These are phyloP conservation scores for Acacia acuminata DNA, from an alignment of 306 rosid genomes.

Conservation along the genomic window DNA sequence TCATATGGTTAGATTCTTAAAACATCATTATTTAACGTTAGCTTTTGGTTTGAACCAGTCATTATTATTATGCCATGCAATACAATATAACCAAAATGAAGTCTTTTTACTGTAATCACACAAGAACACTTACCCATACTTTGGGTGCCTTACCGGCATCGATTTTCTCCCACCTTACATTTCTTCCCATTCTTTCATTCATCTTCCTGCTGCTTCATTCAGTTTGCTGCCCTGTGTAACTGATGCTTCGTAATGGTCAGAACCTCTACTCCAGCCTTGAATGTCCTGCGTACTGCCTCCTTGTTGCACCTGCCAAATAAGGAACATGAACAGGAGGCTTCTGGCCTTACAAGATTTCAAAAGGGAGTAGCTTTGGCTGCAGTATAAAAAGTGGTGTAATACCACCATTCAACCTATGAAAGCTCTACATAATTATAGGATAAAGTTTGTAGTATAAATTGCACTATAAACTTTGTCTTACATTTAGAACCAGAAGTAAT, in stretches of 20 bases:
- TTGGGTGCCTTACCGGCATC: not conserved
- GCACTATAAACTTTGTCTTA: too few species aligned
- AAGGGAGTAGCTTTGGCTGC: not conserved
- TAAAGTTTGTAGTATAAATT: too few species aligned
- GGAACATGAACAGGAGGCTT: not conserved
- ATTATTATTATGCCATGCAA: not conserved
- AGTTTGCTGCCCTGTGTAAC: not conserved
- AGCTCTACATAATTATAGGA: not conserved
- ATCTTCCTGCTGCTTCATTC: not conserved
- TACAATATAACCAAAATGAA: not conserved
- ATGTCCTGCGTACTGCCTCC: not conserved
- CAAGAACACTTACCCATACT: not conserved
- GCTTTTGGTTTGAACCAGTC: constrained; percentile 1
- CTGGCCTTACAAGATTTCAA: not conserved
- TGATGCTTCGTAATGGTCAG: not conserved
- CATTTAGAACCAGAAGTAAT: too few species aligned
- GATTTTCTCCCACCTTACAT: not conserved
- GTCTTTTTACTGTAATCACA: not conserved
- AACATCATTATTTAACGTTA: not conserved
- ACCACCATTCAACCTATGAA: not conserved
- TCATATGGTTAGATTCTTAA: constrained; percentile 82
- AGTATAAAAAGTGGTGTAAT: not conserved
- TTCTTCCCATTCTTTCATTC: not conserved
- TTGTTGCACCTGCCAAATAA: not conserved
- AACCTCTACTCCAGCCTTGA: not conserved